Evolutionary conservation across 2,329 filamentous ascomycete genomes (phyloP).

Genomic region (Penicillium sp.): DNA sequence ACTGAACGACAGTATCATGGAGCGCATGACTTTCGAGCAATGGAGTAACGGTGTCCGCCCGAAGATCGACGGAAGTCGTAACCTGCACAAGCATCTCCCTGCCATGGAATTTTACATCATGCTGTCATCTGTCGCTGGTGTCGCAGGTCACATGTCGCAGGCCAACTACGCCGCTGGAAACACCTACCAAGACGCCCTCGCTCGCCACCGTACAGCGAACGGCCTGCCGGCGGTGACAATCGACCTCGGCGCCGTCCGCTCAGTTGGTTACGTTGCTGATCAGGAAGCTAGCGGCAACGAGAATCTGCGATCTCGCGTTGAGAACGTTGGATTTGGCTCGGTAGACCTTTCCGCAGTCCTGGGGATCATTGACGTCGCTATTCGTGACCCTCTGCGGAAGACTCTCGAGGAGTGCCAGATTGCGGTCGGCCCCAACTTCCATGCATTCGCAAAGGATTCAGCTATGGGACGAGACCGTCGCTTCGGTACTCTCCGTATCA

Average conservation of each 20-base stretch:
- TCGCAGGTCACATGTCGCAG: conserved; percentile 48
- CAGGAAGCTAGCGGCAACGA: background rate
- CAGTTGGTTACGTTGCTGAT: background rate
- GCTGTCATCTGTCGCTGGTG: conserved; percentile 39
- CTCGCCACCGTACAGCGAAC: conserved; percentile 4
- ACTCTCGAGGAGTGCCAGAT: background rate
- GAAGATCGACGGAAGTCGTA: background rate
- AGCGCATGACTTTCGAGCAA: background rate
- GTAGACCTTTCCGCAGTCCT: background rate
- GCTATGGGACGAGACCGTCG: background rate
- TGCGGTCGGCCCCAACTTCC: background rate
- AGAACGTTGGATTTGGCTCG: background rate
- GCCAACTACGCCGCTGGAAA: conserved; percentile 44
- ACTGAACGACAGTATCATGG: background rate
- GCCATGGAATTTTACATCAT: conserved; percentile 42
- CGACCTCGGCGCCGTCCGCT: background rate
- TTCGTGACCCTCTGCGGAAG: background rate
- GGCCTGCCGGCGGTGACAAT: background rate
- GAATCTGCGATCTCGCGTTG: background rate
- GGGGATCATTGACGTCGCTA: background rate
- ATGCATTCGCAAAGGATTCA: background rate
- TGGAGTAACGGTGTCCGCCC: background rate
- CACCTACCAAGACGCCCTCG: conserved; percentile 37
- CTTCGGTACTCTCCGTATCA: background rate
- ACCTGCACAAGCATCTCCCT: background rate